A percentile compares a stretch with the other conserved stretches of the same genome.
Conservation (phyloP, 2,329 filamentous ascomycete genomes). For the Cercospora canescens region DNA sequence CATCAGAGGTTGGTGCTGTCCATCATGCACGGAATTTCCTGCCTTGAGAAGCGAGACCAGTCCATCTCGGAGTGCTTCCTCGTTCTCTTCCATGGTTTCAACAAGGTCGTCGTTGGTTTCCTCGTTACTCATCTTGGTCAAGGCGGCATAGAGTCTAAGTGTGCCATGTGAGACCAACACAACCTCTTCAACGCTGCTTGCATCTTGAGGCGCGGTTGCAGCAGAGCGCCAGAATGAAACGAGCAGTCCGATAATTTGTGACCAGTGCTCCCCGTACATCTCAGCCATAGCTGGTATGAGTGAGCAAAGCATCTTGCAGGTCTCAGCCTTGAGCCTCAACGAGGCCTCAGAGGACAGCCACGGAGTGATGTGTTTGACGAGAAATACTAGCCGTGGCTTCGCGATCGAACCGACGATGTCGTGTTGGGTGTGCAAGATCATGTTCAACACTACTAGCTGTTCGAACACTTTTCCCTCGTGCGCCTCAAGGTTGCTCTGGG, state of each 20-base stretch:
- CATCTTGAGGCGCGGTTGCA: background rate
- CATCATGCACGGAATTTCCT: slow-evolving; percentile 48
- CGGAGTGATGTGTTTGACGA: slow-evolving; percentile 73
- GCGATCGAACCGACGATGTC: slow-evolving; percentile 50
- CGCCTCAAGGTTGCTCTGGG: slow-evolving; percentile 47
- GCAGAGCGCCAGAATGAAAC: slow-evolving; percentile 37
- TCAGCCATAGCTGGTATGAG: slow-evolving; percentile 74
- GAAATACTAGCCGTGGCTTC: slow-evolving; percentile 73
- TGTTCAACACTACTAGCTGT: slow-evolving; percentile 56
- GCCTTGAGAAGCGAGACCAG: slow-evolving; percentile 64
- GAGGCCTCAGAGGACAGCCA: slow-evolving; percentile 62
- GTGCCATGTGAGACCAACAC: slow-evolving; percentile 63
- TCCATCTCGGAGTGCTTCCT: slow-evolving; percentile 56
- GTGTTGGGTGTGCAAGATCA: slow-evolving; percentile 52
- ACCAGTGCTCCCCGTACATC: slow-evolving; percentile 89
- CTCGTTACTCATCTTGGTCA: slow-evolving; percentile 60
- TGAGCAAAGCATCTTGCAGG: slow-evolving; percentile 52
- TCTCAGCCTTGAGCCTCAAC: slow-evolving; percentile 56
- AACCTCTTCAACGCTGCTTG: slow-evolving; percentile 22
- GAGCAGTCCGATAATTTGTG: slow-evolving; percentile 45
- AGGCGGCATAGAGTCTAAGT: slow-evolving; percentile 65
- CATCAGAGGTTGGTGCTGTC: slow-evolving; percentile 65
- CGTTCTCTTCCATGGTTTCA: slow-evolving; percentile 67
- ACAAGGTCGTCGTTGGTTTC: slow-evolving; percentile 84
- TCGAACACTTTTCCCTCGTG: slow-evolving; percentile 37